phyloP scores from a whole-genome alignment of 352 stramenopile species.

The Phytopythium boreale region DNA sequence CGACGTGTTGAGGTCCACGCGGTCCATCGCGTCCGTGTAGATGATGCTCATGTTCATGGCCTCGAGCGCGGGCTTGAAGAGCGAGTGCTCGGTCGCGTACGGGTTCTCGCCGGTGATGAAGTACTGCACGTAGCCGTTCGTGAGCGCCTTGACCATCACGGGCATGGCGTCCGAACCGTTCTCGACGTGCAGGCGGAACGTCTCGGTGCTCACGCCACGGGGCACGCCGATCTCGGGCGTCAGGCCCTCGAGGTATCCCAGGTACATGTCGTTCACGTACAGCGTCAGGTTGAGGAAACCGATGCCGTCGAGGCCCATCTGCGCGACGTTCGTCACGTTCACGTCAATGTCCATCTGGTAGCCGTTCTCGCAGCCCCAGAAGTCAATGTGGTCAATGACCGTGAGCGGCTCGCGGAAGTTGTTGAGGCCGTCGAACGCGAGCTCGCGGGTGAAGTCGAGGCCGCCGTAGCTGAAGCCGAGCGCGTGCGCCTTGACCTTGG shows the following conservation, averaged over 20 bases:
- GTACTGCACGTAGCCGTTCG: slow-evolving; percentile 40
- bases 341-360: slow-evolving; percentile 55
- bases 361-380: slow-evolving; percentile 34
- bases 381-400: slow-evolving; percentile 53
- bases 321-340: slow-evolving; percentile 47
- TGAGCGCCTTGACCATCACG: slow-evolving; percentile 41
- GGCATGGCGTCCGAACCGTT: slow-evolving; percentile 23
- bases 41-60: slow-evolving; percentile 57
- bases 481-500: slow-evolving; percentile 40
- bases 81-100: slow-evolving; percentile 31
- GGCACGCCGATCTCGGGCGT: slow-evolving; percentile 38
- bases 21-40: slow-evolving; percentile 38
- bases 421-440: slow-evolving; percentile 47
- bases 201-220: slow-evolving; percentile 34
- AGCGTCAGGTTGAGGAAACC: slow-evolving; percentile 66
- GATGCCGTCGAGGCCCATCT: slow-evolving; percentile 54
- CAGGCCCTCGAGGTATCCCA: slow-evolving; percentile 48
- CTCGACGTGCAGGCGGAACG: slow-evolving; percentile 25
- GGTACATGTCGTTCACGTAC: slow-evolving; percentile 53
- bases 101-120: slow-evolving; percentile 45
- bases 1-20: slow-evolving; percentile 29
- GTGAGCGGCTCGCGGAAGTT: slow-evolving; percentile 51
- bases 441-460: slow-evolving; percentile 50
- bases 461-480: slow-evolving; percentile 52
- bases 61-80: slow-evolving; percentile 39